These are phyloP conservation scores for Thyridium curvatum DNA, from an alignment of 2,329 filamentous ascomycete genomes.

Conservation along the genomic window DNA sequence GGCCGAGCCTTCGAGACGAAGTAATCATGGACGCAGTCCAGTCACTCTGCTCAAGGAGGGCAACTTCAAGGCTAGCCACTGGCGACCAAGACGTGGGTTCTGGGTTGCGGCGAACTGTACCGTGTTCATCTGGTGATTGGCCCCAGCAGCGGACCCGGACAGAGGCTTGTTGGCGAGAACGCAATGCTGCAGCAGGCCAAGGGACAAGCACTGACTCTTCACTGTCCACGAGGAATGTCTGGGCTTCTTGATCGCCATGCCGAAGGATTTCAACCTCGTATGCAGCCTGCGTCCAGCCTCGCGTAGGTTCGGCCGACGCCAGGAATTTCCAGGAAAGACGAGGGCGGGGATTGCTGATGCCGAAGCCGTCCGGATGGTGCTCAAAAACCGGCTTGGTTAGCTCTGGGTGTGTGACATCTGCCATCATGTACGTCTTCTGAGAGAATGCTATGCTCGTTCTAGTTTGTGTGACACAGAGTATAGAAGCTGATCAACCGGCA, in stretches of 20 bases:
- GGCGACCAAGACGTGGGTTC: slow-evolving; percentile 9
- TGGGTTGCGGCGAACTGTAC: too few relatives aligned
- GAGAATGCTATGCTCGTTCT: too few relatives aligned
- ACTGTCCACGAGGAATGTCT: slow-evolving; percentile 4
- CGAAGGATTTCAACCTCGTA: slow-evolving; percentile 10
- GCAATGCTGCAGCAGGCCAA: slow-evolving; percentile 20
- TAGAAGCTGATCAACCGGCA: too few relatives aligned
- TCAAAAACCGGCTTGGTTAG: slow-evolving; percentile 5
- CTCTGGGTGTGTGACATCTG: too few relatives aligned
- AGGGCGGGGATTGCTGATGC: slow-evolving; percentile 9
- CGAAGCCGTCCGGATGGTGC: slow-evolving; percentile 13
- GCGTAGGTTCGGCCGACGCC: neutral
- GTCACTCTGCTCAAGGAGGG: slow-evolving; percentile 6
- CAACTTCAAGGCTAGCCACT: slow-evolving; percentile 8
- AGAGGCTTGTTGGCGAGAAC: slow-evolving; percentile 4
- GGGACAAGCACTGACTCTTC: slow-evolving; percentile 21
- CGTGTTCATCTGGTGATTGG: neutral
- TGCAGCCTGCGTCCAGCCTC: slow-evolving; percentile 9
- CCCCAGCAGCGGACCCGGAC: slow-evolving; percentile 8
- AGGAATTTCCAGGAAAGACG: slow-evolving; percentile 16
- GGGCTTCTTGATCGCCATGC: neutral
- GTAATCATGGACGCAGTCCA: slow-evolving; percentile 3
- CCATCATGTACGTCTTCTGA: too few relatives aligned
- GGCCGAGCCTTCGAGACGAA: too few relatives aligned
- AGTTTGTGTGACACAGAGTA: too few relatives aligned